These are phyloP conservation scores for Orbilia oligospora DNA, from an alignment of 2,329 filamentous ascomycete species.

Conservation along the genomic window DNA sequence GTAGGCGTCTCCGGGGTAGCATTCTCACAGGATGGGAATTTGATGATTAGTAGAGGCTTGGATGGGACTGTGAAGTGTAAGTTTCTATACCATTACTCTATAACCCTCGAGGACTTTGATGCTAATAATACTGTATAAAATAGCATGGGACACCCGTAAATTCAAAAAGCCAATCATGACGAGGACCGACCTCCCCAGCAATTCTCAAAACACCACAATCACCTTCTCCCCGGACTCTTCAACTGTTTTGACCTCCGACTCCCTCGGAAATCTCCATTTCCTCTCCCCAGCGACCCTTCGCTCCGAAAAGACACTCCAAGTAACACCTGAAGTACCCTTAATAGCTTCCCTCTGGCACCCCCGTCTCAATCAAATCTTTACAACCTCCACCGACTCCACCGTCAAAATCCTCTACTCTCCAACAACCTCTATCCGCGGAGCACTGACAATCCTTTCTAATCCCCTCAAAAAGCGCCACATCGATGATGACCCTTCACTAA, in stretches of 20 bases:
- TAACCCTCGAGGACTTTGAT: background rate
- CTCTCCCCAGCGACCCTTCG: constrained; percentile 91
- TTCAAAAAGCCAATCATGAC: constrained; percentile 91
- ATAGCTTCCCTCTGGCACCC: constrained; percentile 92
- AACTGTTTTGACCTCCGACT: constrained; percentile 89
- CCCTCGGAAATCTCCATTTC: constrained; percentile 88
- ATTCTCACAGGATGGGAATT: constrained; percentile 88
- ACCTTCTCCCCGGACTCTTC: constrained; percentile 87
- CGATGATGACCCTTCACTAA: constrained; percentile 86
- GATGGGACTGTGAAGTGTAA: constrained; percentile 86
- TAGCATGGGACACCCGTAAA: constrained; percentile 92
- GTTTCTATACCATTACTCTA: background rate
- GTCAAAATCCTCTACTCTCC: constrained; percentile 93
- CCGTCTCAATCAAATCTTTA: constrained; percentile 95
- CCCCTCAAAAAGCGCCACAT: constrained; percentile 95
- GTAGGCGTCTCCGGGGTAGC: constrained; percentile 95
- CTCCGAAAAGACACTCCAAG: constrained; percentile 85
- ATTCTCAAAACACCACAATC: constrained; percentile 86
- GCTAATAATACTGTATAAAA: constrained; percentile 4
- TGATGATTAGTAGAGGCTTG: constrained; percentile 85
- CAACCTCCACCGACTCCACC: constrained; percentile 90
- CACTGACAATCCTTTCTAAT: constrained; percentile 89
- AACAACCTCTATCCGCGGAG: constrained; percentile 82
- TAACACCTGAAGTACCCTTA: constrained; percentile 87
- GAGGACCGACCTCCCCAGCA: constrained; percentile 83